Base-by-base conservation (phyloP, 345 rosid genomes). In the Heritiera littoralis region DNA sequence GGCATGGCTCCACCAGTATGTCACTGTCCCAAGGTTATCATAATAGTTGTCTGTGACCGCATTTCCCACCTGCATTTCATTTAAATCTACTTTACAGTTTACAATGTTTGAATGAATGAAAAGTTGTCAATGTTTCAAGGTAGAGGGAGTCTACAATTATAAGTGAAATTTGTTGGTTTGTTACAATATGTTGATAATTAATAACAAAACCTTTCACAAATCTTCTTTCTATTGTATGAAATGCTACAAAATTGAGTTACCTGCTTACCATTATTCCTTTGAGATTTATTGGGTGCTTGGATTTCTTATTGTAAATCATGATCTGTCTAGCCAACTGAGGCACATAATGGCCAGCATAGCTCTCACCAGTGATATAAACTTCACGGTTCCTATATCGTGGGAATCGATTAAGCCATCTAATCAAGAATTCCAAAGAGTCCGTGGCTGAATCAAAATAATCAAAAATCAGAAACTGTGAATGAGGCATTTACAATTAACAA, bases 1-100 rank as follows among this genome's bases (percentile, higher is more conserved):
- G 1, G 99, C 99, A 71, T 97, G 99, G 83, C 98, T 97, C 99
- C 99, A 97, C 98, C 99, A 97, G 65, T 91, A 97, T 28, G 92
- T 89, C 80, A 97, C 99, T 10, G 99, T 97, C 75, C 99, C 99
- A 6, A 94, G 85, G 84, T 94, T 97, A 80, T 97, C 98, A 65
- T 92, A 93, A 83, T 94, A 93, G 80, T 89, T 92, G 81, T 97
- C 98, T n/a, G 96, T 97, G 30, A 94, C 99, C 2, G 99, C 99
- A 82, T 97, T 97, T 45, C 99, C 99, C 14, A 97, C 98, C 99
- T 97, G 75, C 65, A 80, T n/a, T 43, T 60, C 66, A 77, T 61
- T 46, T 49, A 7, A 0, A n/a, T n/a, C 52, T 13, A 59, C 20
- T 59, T 68, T 46, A 45, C 18, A 32, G 3, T 0, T 30, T 68